phyloP scores from a whole-genome alignment of 306 rosid species.

The Casuarina cunninghamiana region DNA sequence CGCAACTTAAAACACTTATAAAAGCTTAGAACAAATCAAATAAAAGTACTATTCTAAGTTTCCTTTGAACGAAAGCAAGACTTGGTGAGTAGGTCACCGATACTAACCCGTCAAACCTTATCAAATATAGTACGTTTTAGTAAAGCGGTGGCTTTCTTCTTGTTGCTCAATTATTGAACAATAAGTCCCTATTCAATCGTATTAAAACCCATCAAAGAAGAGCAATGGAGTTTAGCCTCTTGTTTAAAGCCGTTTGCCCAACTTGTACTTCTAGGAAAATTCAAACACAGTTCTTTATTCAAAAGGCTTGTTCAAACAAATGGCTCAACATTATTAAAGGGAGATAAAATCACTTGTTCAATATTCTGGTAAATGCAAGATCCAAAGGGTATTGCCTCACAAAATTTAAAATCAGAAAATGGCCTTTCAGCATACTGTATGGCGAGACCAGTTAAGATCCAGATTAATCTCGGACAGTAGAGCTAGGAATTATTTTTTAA shows the following conservation, averaged over 20 bases:
- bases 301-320: slow-evolving; percentile 4
- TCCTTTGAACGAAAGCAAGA: too few relatives aligned
- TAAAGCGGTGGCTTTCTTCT: too few relatives aligned
- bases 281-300: slow-evolving; percentile 33
- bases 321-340: slow-evolving; percentile 12
- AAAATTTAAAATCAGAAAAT: too few relatives aligned
- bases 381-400: too few relatives aligned
- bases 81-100: too few relatives aligned
- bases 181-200: slow-evolving; percentile 21
- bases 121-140: background rate
- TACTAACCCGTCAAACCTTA: background rate
- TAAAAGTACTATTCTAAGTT: too few relatives aligned
- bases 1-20: background rate
- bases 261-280: slow-evolving; percentile 32
- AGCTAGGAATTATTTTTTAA: background rate
- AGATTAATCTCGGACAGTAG: background rate
- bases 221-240: slow-evolving; percentile 26
- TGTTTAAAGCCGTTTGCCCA: slow-evolving; percentile 25
- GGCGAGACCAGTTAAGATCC: background rate
- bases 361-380: background rate
- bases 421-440: background rate
- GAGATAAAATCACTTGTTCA: slow-evolving; percentile 10
- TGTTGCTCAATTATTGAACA: background rate
- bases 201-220: slow-evolving; percentile 25
- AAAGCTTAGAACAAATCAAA: background rate